These are phyloP conservation scores for Cutaneotrichosporon arboriforme DNA, from an alignment of 1,284 basidiomycete genomes.

Conservation along the genomic window DNA sequence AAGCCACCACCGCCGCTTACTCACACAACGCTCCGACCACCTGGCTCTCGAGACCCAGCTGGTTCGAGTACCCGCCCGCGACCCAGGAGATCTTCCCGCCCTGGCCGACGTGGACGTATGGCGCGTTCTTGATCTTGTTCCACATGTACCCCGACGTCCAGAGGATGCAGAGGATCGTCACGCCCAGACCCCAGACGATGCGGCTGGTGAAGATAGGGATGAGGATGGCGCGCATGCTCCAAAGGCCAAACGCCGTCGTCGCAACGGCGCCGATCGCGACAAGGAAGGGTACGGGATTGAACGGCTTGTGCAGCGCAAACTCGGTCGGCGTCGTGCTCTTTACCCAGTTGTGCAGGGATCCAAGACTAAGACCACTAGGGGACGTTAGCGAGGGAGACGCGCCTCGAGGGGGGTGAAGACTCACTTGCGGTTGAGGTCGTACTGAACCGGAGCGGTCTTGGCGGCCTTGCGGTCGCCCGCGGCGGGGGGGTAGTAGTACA, in stretches of 20 bases:
- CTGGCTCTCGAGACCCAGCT: constrained; percentile 87
- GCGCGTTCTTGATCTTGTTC: constrained; percentile 79
- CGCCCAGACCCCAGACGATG: constrained; percentile 58
- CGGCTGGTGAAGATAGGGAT: constrained; percentile 65
- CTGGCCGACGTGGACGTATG: constrained; percentile 56
- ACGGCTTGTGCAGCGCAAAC: constrained; percentile 44
- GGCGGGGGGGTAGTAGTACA: constrained; percentile 68
- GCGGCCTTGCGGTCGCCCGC: constrained; percentile 60
- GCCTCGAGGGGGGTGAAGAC: constrained; percentile 50
- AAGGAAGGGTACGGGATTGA: constrained; percentile 51
- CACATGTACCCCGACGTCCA: constrained; percentile 97
- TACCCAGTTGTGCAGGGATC: constrained; percentile 68
- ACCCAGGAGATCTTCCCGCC: constrained; percentile 66
- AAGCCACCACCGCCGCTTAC: constrained; percentile 40
- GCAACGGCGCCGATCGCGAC: constrained; percentile 58
- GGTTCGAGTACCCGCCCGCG: constrained; percentile 79
- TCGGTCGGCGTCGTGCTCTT: constrained; percentile 56
- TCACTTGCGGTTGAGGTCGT: constrained; percentile 62
- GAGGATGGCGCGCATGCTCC: constrained; percentile 51
- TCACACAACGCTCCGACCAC: constrained; percentile 80
- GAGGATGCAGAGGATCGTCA: constrained; percentile 63
- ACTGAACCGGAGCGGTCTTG: constrained; percentile 58
- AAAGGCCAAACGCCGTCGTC: constrained; percentile 18
- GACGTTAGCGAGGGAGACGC: constrained; percentile 2
- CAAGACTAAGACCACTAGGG: constrained; percentile 74